Base-by-base conservation (phyloP, 257 asterid species). In the Fraxinus americana region DNA sequence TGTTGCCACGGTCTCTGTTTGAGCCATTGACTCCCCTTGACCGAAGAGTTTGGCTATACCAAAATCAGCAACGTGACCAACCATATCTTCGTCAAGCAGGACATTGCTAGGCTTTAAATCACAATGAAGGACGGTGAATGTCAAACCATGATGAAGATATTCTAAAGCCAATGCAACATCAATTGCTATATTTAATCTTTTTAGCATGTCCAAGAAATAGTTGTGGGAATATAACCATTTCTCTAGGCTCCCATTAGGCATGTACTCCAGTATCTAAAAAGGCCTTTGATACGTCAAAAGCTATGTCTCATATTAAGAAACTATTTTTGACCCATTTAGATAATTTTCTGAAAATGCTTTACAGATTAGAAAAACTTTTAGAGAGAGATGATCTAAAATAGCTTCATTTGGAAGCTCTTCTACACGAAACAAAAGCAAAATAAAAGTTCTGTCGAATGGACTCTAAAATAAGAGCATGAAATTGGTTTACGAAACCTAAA, bases 141-240 rank as follows among this genome's bases (percentile, higher is more conserved):
- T 7, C 34, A 17, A 9, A 14, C 77, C 77, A 57, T 57, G 52
- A 67, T 57, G 77, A 11, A 74, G 35, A 74, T 57, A 74, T 35
- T 74, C 77, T 38, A 74, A 57, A 12, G 69, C 77, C 13, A n/a
- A n/a, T 57, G 70, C 77, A 39, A 74, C 70, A 57, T 72, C 76
- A 25, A 45, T 72, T 77, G n/a, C n/a, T n/a, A n/a, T n/a, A n/a
- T n/a, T n/a, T n/a, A n/a, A n/a, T n/a, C n/a, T n/a, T n/a, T n/a
- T n/a, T n/a, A n/a, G n/a, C n/a, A n/a, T n/a, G n/a, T n/a, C n/a
- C n/a, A n/a, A n/a, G n/a, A n/a, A n/a, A n/a, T n/a, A n/a, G n/a
- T n/a, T n/a, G n/a, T n/a, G n/a, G n/a, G n/a, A n/a, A n/a, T n/a
- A n/a, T n/a, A n/a, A n/a, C n/a, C n/a, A n/a, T n/a, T n/a, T n/a